A percentile compares a stretch with the other conserved stretches of the same genome.
These are phyloP conservation scores for Geotrichum reessii DNA, from an alignment of 1,139 yeast genomes.

Conservation along the genomic window DNA sequence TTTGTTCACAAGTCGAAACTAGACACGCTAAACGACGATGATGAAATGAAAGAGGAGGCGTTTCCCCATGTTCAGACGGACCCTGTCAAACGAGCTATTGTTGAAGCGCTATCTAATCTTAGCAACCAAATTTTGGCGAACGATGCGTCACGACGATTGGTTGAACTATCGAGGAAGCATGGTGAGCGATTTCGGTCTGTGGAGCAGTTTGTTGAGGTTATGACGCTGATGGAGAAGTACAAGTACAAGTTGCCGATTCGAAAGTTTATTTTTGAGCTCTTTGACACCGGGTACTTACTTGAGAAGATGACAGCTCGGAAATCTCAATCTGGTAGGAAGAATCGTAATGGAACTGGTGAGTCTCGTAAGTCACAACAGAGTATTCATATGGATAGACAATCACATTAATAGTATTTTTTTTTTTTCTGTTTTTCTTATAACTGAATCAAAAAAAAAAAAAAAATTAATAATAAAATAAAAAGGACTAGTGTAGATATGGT, in stretches of 20 bases:
- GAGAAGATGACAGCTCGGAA: constrained; percentile 39
- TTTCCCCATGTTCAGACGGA: constrained; percentile 31
- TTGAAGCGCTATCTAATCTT: constrained; percentile 56
- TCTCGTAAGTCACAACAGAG: constrained; percentile 11
- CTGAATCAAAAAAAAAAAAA: neutral
- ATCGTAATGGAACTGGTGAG: constrained; percentile 17
- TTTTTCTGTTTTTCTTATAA: too few species aligned
- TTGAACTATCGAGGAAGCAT: constrained; percentile 47
- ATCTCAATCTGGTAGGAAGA: constrained; percentile 12
- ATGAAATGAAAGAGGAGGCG: constrained; percentile 11
- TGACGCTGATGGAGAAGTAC: constrained; percentile 60
- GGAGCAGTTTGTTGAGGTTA: constrained; percentile 53
- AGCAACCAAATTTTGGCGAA: constrained; percentile 58
- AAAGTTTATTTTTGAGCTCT: constrained; percentile 62
- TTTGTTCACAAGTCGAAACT: constrained; percentile 10
- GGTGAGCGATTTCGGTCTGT: constrained; percentile 55
- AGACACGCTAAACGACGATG: constrained; percentile 12
- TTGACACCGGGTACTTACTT: constrained; percentile 52
- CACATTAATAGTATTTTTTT: neutral
- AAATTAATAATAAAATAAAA: too few species aligned
- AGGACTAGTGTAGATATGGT: too few species aligned
- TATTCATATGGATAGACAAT: neutral
- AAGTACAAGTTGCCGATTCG: constrained; percentile 60
- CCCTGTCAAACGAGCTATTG: constrained; percentile 45
- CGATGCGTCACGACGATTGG: constrained; percentile 59